phyloP scores from a whole-genome alignment of 176 grass and related monocot species.

The Carex cristatella region DNA sequence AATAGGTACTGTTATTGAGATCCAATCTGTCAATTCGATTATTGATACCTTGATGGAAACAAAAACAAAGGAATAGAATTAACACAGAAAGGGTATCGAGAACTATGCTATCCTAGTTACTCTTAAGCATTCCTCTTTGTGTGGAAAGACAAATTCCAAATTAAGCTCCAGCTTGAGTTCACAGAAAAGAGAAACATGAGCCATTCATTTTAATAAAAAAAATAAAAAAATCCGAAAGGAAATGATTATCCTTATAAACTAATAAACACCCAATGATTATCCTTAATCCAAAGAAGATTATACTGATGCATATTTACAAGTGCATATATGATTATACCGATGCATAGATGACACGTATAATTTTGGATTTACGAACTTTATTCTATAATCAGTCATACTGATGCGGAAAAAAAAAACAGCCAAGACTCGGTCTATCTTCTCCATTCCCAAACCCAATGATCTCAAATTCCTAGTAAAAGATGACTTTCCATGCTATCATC shows the following conservation, averaged over 20 bases:
- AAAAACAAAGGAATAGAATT: background rate
- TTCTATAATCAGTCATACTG: background rate
- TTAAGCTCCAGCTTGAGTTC: background rate
- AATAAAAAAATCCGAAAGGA: background rate
- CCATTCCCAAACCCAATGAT: background rate
- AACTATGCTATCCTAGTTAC: background rate
- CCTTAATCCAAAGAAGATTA: background rate
- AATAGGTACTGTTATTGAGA: background rate
- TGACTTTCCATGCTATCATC: slow-evolving; percentile 8
- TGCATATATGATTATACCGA: background rate
- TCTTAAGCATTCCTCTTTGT: background rate
- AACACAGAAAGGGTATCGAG: background rate
- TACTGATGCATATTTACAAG: background rate
- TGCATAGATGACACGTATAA: background rate
- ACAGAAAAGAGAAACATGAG: background rate
- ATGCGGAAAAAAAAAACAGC: background rate
- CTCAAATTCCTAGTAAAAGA: background rate
- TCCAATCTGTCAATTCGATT: background rate
- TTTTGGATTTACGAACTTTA: background rate
- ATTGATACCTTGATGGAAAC: background rate
- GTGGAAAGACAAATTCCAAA: background rate
- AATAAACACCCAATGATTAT: background rate
- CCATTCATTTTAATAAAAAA: background rate
- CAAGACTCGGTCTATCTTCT: background rate
- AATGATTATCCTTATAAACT: background rate